These are phyloP conservation scores for Inonotus obliquus DNA, from an alignment of 1,284 basidiomycete genomes.

Conservation along the genomic window DNA sequence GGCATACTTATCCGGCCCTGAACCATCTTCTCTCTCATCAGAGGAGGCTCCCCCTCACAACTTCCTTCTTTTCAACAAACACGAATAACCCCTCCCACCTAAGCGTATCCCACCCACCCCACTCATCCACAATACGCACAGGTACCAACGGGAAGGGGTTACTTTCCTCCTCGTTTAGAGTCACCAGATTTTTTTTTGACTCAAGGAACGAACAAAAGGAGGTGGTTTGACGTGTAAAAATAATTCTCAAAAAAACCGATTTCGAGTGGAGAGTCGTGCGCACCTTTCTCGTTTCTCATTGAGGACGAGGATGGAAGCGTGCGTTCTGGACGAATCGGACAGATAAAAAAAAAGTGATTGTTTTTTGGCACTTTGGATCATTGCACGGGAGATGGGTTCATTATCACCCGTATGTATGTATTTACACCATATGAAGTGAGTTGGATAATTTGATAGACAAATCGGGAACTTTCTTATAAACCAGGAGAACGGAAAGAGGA, in stretches of 20 bases:
- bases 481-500: too few species aligned
- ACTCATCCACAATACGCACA: not conserved
- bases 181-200: not conserved
- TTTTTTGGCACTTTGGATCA: not conserved
- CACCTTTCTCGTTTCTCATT: not conserved
- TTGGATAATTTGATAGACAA: too few species aligned
- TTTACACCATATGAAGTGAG: too few species aligned
- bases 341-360: not conserved
- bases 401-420: too few species aligned
- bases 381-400: too few species aligned
- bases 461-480: too few species aligned
- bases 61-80: not conserved
- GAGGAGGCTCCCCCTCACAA: not conserved
- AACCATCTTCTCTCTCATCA: not conserved
- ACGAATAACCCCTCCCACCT: conserved; percentile 5
- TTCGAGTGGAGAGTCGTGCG: conserved; percentile 6
- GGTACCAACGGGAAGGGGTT: not conserved
- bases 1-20: conserved; percentile 5
- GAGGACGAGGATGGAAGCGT: not conserved
- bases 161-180: conserved; percentile 16
- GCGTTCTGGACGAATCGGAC: conserved; percentile 4
- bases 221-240: conserved; percentile 20
- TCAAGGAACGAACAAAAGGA: conserved; percentile 17
- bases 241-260: not conserved
- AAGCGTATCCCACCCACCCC: not conserved